Conservation (phyloP, 2,329 filamentous ascomycete genomes). For the Sphaerostilbella broomeana region DNA sequence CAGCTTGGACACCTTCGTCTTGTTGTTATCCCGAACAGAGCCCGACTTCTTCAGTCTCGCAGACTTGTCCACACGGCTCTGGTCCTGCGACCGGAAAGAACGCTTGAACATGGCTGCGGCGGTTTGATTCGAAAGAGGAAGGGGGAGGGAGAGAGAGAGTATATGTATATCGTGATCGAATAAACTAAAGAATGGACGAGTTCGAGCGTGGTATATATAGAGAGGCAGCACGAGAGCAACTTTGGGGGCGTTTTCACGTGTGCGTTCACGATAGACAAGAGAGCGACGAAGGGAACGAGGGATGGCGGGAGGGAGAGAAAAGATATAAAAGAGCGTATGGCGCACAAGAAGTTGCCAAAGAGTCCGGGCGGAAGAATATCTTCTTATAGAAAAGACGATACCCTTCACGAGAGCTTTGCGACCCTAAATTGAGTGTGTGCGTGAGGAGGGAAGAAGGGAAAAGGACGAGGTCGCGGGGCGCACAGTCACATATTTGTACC, state of each 20-base stretch:
- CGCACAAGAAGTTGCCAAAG: constrained; percentile 29
- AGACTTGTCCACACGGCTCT: constrained; percentile 74
- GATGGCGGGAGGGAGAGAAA: constrained; percentile 24
- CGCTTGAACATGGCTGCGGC: constrained; percentile 77
- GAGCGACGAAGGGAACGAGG: constrained; percentile 50
- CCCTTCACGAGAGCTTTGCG: constrained; percentile 49
- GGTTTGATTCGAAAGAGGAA: constrained; percentile 12
- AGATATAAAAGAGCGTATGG: constrained; percentile 30
- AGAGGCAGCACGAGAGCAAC: constrained; percentile 5
- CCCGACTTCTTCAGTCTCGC: constrained; percentile 64
- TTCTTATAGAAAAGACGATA: constrained; percentile 44
- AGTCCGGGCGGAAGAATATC: constrained; percentile 49
- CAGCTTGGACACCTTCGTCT: constrained; percentile 75
- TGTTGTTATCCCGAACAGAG: constrained; percentile 51
- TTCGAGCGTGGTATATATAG: constrained; percentile 19
- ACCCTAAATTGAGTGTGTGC: constrained; percentile 51
- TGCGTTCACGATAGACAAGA: constrained; percentile 25
- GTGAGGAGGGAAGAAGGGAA: constrained; percentile 35
- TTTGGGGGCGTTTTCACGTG: background rate
- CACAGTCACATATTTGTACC: constrained; percentile 19
- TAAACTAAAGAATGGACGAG: constrained; percentile 22
- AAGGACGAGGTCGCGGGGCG: constrained; percentile 20
- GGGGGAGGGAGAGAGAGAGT: background rate
- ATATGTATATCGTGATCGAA: constrained; percentile 2
- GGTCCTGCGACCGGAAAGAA: constrained; percentile 73